These are phyloP conservation scores for Colletotrichum plurivorum DNA, from an alignment of 2,329 filamentous ascomycete genomes.

Conservation along the genomic window DNA sequence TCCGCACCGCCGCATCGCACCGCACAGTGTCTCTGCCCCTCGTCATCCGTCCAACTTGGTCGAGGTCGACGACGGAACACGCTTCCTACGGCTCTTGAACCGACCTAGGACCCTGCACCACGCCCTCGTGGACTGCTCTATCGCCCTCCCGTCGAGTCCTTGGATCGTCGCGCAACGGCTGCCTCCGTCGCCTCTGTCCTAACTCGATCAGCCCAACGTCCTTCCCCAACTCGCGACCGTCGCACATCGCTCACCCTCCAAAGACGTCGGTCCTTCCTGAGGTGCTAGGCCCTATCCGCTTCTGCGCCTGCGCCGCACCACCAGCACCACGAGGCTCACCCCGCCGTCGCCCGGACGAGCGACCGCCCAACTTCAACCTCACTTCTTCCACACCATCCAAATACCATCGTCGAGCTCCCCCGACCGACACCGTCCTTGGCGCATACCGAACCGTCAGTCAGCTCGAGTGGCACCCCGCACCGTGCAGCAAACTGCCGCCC, in stretches of 20 bases:
- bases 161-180: constrained; percentile 18
- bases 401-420: constrained; percentile 1
- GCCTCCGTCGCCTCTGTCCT: constrained; percentile 22
- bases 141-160: constrained; percentile 5
- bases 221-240: constrained; percentile 21
- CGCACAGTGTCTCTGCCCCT: constrained; percentile 20
- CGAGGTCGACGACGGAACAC: not conserved
- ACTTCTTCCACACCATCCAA: constrained; percentile 11
- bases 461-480: constrained; percentile 7
- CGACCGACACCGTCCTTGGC: constrained; percentile 4
- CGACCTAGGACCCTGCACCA: constrained; percentile 1
- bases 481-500: constrained; percentile 11
- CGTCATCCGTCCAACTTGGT: not conserved
- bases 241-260: constrained; percentile 26
- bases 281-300: constrained; percentile 10
- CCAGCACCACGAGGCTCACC: constrained; percentile 29
- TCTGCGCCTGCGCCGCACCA: constrained; percentile 27
- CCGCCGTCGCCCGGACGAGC: constrained; percentile 26
- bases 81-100: constrained; percentile 10
- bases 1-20: not conserved
- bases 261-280: constrained; percentile 32
- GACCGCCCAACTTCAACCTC: constrained; percentile 27
- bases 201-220: constrained; percentile 25
- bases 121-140: not conserved
- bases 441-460: constrained; percentile 16